These are phyloP conservation scores for Colletotrichum liaoningense DNA, from an alignment of 2,329 filamentous ascomycete genomes.

Conservation along the genomic window DNA sequence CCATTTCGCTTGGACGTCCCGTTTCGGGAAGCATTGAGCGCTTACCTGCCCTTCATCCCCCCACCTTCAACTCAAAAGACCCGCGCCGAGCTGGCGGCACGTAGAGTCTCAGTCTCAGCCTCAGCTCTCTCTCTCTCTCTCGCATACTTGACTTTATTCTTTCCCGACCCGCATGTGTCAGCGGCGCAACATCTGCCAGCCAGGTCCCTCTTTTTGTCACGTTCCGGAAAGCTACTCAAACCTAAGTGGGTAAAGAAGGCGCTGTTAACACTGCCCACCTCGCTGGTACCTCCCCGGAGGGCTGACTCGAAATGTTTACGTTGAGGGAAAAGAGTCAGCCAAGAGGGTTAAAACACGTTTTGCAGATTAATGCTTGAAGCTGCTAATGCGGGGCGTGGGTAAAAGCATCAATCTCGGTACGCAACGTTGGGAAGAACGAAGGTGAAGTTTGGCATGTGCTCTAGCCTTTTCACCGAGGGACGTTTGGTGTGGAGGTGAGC, in stretches of 20 bases:
- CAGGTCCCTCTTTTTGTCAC: neutral
- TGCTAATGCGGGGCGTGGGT: neutral
- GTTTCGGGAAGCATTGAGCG: constrained; percentile 28
- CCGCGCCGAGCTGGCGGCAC: constrained; percentile 6
- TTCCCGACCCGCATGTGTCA: neutral
- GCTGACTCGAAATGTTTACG: neutral
- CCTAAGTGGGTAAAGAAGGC: neutral
- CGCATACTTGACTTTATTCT: neutral
- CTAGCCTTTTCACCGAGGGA: neutral
- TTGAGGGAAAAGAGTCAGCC: neutral
- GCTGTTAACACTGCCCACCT: neutral
- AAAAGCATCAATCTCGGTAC: constrained; percentile 19
- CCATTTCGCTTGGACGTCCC: constrained; percentile 29
- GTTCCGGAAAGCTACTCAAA: neutral
- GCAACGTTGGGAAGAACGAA: neutral
- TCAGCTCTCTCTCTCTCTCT: too few relatives aligned
- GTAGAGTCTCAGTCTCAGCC: constrained; percentile 16
- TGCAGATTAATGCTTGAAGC: constrained; percentile 1
- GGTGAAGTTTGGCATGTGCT: constrained; percentile 21
- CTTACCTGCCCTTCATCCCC: neutral
- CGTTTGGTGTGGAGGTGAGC: neutral
- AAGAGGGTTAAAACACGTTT: constrained; percentile 4
- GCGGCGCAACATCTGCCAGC: neutral
- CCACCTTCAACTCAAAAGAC: neutral
- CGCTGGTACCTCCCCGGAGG: neutral